Percentiles rank a stretch among this genome's conserved stretches.
phyloP scores from a whole-genome alignment of 2,329 filamentous ascomycete species.

The Colletotrichum sp. region DNA sequence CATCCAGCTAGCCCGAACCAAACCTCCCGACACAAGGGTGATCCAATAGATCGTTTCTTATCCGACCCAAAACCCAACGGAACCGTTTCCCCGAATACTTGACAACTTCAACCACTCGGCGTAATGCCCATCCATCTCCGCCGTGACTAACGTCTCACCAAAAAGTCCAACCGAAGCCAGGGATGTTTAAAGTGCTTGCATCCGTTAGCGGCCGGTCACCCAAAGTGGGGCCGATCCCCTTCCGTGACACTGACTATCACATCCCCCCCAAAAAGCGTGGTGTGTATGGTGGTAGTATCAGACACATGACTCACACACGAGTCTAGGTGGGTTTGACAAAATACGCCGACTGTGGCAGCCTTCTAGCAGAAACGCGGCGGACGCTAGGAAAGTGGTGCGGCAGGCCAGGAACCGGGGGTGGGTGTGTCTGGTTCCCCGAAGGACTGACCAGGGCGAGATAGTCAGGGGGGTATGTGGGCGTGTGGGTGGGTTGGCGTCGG shows the following conservation, averaged over 20 bases:
- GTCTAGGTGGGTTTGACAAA: background rate
- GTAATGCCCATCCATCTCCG: background rate
- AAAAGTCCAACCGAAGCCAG: background rate
- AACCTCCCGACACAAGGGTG: background rate
- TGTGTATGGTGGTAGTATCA: background rate
- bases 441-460: background rate
- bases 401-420: background rate
- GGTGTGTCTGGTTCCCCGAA: background rate
- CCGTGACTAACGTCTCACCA: slow-evolving; percentile 3
- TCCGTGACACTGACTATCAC: background rate
- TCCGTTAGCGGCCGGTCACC: background rate
- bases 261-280: background rate
- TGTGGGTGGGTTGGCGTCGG: background rate
- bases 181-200: slow-evolving; percentile 9
- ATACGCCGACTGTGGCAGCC: background rate
- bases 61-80: background rate
- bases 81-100: background rate
- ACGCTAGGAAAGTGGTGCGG: background rate
- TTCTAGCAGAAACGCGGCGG: background rate
- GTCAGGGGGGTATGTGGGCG: background rate
- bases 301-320: background rate
- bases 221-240: background rate
- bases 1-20: background rate
- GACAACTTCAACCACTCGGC: background rate
- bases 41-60: background rate